These are phyloP conservation scores for Paracorniculantispora psalliotae DNA, from an alignment of 2,329 filamentous ascomycete species.

Conservation along the genomic window DNA sequence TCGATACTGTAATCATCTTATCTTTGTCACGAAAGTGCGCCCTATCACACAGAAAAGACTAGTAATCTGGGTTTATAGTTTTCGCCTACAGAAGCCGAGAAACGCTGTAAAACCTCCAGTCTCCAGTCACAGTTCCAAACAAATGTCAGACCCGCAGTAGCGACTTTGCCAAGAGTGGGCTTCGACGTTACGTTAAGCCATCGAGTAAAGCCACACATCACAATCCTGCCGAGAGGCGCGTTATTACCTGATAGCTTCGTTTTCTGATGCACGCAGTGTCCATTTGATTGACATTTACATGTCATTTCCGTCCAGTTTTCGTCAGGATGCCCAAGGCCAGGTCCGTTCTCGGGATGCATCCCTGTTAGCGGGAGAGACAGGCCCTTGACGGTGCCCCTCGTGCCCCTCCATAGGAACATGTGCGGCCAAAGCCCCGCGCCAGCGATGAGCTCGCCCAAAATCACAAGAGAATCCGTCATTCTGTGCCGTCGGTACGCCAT, in stretches of 20 bases:
- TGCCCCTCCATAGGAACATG: background rate
- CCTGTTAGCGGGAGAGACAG: background rate
- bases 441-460: background rate
- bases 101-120: background rate
- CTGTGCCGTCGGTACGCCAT: background rate
- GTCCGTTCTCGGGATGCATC: background rate
- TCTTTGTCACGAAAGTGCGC: too few species aligned
- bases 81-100: background rate
- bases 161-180: background rate
- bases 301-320: background rate
- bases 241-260: slow-evolving; percentile 11
- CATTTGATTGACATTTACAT: background rate
- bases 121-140: background rate
- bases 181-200: slow-evolving; percentile 8
- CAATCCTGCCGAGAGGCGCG: background rate
- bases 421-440: background rate
- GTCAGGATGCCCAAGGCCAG: background rate
- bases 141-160: background rate
- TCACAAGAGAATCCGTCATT: background rate
- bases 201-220: slow-evolving; percentile 2
- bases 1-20: too few species aligned
- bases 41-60: too few species aligned
- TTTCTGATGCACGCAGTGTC: background rate
- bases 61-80: too few species aligned
- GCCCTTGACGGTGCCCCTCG: too few species aligned